Evolutionary conservation across 495 filamentous ascomycete species (phyloP), one percentile per base, ranked within the genome.

Genomic region (Aspergillus campestris): DNA sequence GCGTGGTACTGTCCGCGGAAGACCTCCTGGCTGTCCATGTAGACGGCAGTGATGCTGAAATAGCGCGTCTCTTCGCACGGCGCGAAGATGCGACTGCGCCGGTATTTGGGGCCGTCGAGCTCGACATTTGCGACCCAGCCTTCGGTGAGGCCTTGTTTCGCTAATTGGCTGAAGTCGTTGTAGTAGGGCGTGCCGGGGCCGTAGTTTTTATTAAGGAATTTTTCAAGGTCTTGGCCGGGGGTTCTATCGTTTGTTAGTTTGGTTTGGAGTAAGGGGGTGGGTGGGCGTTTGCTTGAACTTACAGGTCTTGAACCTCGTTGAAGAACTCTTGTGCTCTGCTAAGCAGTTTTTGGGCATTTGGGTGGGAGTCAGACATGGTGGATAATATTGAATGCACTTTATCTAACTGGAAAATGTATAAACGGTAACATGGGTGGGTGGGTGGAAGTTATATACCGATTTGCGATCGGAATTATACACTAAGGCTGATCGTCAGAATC

Each of bases 1-100:
- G 56, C 52, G 39, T 72, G 67, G 42, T 74, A 69, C 39, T 72
- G 70, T 6, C 71, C 71, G 7, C 55, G 50, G 45, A 59, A 72
- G 28, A 53, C 66, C 9, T 61, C 60, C 9, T 64, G 32, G 37
- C 57, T 63, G 12, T 70, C 56, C 62, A 75, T 72, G 49, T 72
- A 75, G n/a, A 75, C 70, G 2, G 69, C 66, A 13, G 70, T 73
- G 50, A 75, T 71, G 44, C 63, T 67, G 56, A 72, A 67, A 45
- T 58, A 72, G 8, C 62, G 63, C 9, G 55, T 73, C 15, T 60
- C 51, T n/a, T 52, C 43, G 8, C 51, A 51, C 0, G 71, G 71
- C 8, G 60, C 40, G 30, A 51, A 39, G 32, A 75, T 60, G 36
- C 66, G 65, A 35, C 63, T 60, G 6, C 70, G 67, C 3, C 71